Evolutionary conservation across 495 filamentous ascomycete species (phyloP).

Genomic region (Jackrogersella minutella): DNA sequence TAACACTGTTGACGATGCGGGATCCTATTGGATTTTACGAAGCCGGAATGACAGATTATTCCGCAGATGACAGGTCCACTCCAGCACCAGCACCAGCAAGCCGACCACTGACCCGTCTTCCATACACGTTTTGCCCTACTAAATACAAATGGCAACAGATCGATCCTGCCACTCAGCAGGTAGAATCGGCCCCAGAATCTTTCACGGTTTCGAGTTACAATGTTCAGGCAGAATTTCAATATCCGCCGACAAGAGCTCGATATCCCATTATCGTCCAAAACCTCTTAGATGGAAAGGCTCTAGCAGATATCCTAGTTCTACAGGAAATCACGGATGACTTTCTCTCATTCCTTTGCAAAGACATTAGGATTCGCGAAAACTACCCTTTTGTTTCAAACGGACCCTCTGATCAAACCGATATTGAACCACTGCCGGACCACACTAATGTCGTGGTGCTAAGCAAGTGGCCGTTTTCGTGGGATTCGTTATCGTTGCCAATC

Average conservation of each 20-base stretch:
- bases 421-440: conserved; percentile 60
- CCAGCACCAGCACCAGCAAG: background rate
- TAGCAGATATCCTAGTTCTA: conserved; percentile 60
- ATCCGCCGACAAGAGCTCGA: conserved; percentile 55
- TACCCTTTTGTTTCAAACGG: conserved; percentile 62
- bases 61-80: background rate
- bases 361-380: conserved; percentile 50
- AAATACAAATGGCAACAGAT: conserved; percentile 22
- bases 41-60: background rate
- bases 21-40: conserved; percentile 37
- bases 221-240: conserved; percentile 60
- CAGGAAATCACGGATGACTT: conserved; percentile 68
- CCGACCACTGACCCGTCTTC: background rate
- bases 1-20: conserved; percentile 32
- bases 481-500: conserved; percentile 53
- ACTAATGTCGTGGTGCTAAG: conserved; percentile 64
- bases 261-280: conserved; percentile 58
- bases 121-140: conserved; percentile 25
- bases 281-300: conserved; percentile 48
- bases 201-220: conserved; percentile 63
- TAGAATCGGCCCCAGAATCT: conserved; percentile 14
- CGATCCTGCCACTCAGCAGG: background rate
- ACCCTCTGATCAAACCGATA: conserved; percentile 55
- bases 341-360: conserved; percentile 57
- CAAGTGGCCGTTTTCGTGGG: conserved; percentile 59